A percentile compares a stretch with the other conserved stretches of the same genome.
Evolutionary conservation across 306 rosid species (phyloP).

Genomic region (Gynostemma pentaphyllum): DNA sequence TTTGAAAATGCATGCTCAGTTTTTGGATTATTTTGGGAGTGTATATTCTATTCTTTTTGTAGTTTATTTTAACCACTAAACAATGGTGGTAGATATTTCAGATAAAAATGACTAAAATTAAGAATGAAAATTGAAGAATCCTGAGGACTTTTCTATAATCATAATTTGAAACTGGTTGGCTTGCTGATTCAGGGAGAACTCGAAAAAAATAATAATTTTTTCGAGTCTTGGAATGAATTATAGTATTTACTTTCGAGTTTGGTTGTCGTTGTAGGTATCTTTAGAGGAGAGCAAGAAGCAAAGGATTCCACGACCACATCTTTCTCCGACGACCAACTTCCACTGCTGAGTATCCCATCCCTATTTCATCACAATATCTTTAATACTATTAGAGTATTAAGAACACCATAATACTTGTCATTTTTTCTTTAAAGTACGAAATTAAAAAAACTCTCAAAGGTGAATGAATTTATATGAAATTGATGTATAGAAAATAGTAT

Average conservation of each 20-base stretch:
- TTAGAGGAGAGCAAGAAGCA: constrained; percentile 47
- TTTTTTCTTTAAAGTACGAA: no score
- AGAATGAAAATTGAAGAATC: background rate
- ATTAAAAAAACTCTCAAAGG: no score
- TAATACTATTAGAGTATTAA: background rate
- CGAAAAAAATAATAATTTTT: background rate
- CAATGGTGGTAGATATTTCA: background rate
- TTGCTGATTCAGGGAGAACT: background rate
- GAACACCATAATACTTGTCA: no score
- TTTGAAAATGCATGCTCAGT: background rate
- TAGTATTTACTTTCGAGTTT: constrained; percentile 10
- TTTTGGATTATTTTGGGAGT: background rate
- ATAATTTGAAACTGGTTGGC: background rate
- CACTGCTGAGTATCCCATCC: constrained; percentile 6
- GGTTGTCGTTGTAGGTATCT: constrained; percentile 47
- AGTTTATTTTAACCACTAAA: background rate
- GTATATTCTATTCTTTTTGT: background rate
- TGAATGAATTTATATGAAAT: no score
- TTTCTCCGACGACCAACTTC: constrained; percentile 7
- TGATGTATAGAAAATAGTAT: no score
- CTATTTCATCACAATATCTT: background rate
- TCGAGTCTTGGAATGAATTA: background rate
- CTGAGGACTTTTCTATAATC: background rate
- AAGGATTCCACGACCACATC: constrained; percentile 21
- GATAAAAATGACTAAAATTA: background rate